A percentile compares a stretch with the other conserved stretches of the same genome.
Conservation (phyloP, 768 basidiomycete genomes). For the Rhodotorula graminis region DNA sequence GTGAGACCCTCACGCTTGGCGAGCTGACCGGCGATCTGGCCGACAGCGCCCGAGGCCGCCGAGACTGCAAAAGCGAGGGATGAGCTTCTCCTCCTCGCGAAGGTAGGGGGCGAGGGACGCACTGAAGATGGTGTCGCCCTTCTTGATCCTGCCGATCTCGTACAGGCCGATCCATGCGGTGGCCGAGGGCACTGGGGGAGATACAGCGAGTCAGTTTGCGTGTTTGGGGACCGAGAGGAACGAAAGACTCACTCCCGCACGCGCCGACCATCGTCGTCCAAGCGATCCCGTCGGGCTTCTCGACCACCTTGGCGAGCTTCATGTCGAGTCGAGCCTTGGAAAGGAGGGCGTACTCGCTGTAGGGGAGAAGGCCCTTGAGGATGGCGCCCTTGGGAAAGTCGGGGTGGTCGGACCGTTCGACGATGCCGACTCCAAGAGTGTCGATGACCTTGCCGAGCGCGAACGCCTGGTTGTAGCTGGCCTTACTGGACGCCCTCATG, state of each 20-base stretch:
- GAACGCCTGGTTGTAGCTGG: conserved; percentile 44
- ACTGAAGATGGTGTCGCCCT: conserved; percentile 55
- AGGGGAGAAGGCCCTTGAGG: conserved; percentile 8
- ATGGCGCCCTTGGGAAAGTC: conserved; percentile 26
- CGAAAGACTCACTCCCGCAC: too few species aligned
- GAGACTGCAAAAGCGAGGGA: conserved; percentile 44
- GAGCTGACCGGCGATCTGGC: conserved; percentile 55
- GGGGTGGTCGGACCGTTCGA: conserved; percentile 39
- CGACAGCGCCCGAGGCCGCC: conserved; percentile 57
- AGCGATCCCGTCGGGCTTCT: conserved; percentile 24
- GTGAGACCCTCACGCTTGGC: conserved; percentile 50
- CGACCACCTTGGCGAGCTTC: conserved; percentile 8
- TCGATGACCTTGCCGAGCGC: conserved; percentile 31
- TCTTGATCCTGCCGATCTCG: conserved; percentile 51
- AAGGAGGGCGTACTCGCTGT: conserved; percentile 20
- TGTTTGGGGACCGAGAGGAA: too few species aligned
- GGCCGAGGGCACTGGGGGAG: conserved; percentile 45
- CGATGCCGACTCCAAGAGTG: conserved; percentile 42
- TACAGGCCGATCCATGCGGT: conserved; percentile 44
- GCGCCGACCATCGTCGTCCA: conserved; percentile 17
- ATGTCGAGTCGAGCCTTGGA: not conserved
- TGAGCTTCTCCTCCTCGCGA: not conserved
- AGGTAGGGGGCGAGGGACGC: not conserved
- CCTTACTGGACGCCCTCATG: too few species aligned
- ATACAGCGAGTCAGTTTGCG: too few species aligned